A percentile compares a stretch with the other conserved stretches of the same genome.
phyloP scores from a whole-genome alignment of 352 stramenopile species.

The Pythium myriotylum region DNA sequence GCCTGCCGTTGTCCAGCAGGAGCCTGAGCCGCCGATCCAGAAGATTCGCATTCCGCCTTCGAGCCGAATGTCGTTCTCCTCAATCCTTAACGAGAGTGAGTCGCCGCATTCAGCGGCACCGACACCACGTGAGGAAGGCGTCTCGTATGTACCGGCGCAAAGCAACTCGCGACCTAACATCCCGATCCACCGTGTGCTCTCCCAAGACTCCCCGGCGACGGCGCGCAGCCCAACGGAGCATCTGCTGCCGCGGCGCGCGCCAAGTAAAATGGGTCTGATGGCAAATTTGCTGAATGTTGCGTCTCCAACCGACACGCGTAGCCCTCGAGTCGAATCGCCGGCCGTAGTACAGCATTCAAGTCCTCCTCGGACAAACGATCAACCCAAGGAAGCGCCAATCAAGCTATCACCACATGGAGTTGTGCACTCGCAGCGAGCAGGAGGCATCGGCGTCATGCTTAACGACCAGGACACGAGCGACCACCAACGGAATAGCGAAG shows the following conservation, averaged over 20 bases:
- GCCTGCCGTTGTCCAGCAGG: slow-evolving; percentile 5
- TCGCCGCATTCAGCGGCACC: slow-evolving; percentile 55
- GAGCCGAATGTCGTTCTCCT: slow-evolving; percentile 90
- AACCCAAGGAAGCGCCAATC: slow-evolving; percentile 1
- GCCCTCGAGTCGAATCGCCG: slow-evolving; percentile 43
- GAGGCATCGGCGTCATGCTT: slow-evolving; percentile 21
- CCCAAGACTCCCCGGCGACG: slow-evolving; percentile 22
- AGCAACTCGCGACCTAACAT: slow-evolving; percentile 25
- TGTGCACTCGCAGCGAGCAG: slow-evolving; percentile 14
- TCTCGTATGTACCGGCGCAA: slow-evolving; percentile 10
- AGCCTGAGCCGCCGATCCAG: slow-evolving; percentile 20
- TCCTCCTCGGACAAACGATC: background rate
- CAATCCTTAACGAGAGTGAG: slow-evolving; percentile 86
- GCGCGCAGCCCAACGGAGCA: slow-evolving; percentile 60
- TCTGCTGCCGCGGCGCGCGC: slow-evolving; percentile 44
- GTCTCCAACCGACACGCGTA: slow-evolving; percentile 47
- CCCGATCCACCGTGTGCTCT: slow-evolving; percentile 21
- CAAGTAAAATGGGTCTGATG: slow-evolving; percentile 77
- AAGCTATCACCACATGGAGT: slow-evolving; percentile 10
- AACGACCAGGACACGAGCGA: slow-evolving; percentile 27
- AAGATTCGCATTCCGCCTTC: slow-evolving; percentile 40
- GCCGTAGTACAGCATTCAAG: slow-evolving; percentile 6
- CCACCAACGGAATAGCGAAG: slow-evolving; percentile 39
- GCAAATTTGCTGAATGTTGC: slow-evolving; percentile 77
- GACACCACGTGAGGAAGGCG: slow-evolving; percentile 32